These are phyloP conservation scores for Stromatinia cepivora DNA, from an alignment of 2,329 filamentous ascomycete genomes.

Conservation along the genomic window DNA sequence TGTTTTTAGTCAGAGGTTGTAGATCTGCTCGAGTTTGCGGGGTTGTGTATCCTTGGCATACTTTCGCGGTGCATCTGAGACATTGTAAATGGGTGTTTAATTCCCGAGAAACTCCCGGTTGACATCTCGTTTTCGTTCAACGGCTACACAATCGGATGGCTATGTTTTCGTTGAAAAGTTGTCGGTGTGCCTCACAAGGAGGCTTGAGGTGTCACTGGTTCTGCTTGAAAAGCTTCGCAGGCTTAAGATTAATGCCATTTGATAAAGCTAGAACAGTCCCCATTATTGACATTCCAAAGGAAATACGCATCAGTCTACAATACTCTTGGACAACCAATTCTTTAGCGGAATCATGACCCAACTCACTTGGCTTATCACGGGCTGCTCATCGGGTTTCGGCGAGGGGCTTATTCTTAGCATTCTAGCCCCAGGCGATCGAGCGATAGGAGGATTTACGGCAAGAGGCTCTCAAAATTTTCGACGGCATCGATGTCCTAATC, in stretches of 20 bases:
- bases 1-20: conserved; percentile 3
- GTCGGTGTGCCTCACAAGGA: too few relatives aligned
- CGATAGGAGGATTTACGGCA: conserved; percentile 30
- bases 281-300: not conserved
- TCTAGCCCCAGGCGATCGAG: conserved; percentile 27
- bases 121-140: not conserved
- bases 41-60: conserved; percentile 2
- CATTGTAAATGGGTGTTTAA: not conserved
- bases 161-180: too few relatives aligned
- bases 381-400: conserved; percentile 33
- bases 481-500: conserved; percentile 41
- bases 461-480: conserved; percentile 37
- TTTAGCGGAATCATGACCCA: not conserved
- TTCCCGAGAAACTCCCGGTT: not conserved
- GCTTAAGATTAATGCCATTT: too few relatives aligned
- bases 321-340: not conserved
- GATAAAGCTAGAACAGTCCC: too few relatives aligned
- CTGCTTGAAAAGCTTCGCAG: too few relatives aligned
- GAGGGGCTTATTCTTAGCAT: conserved; percentile 25
- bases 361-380: conserved; percentile 31
- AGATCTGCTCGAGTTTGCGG: conserved; percentile 3
- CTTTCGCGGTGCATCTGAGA: conserved; percentile 9
- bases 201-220: too few relatives aligned
- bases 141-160: too few relatives aligned
- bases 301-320: not conserved